Conservation (phyloP, 345 rosid species). For the Odontarrhena argentea region DNA sequence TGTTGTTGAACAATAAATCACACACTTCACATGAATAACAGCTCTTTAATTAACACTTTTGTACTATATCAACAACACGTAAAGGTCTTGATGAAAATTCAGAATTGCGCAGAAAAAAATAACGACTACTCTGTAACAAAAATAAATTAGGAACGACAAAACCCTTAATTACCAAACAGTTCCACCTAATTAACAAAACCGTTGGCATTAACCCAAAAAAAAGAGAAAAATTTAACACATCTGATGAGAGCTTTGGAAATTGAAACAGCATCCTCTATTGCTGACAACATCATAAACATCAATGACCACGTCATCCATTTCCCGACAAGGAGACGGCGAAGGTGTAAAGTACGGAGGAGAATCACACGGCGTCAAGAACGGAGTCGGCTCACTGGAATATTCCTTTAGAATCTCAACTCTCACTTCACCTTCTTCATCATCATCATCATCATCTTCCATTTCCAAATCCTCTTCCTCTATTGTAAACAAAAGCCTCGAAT, state of each 20-base stretch:
- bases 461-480: constrained; percentile 41
- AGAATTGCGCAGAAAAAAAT: background rate
- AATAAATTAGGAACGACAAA: background rate
- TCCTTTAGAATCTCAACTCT: constrained; percentile 24
- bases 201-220: background rate
- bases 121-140: background rate
- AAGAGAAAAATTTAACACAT: background rate
- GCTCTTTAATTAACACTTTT: background rate
- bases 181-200: constrained; percentile 9
- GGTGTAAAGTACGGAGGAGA: constrained; percentile 43
- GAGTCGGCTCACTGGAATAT: constrained; percentile 34
- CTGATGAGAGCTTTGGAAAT: constrained; percentile 19
- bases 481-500: constrained; percentile 39
- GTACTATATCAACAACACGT: background rate
- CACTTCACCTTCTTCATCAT: constrained; percentile 1
- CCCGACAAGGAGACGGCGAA: constrained; percentile 42
- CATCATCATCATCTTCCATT: constrained; percentile 22
- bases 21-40: too few relatives aligned
- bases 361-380: constrained; percentile 41
- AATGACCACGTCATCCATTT: constrained; percentile 25
- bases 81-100: background rate
- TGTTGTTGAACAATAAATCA: too few relatives aligned
- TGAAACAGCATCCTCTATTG: constrained; percentile 7
- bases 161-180: background rate
- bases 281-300: constrained; percentile 27